Evolutionary conservation across 768 basidiomycete species (phyloP).

Genomic region (Mycena capillaripes): DNA sequence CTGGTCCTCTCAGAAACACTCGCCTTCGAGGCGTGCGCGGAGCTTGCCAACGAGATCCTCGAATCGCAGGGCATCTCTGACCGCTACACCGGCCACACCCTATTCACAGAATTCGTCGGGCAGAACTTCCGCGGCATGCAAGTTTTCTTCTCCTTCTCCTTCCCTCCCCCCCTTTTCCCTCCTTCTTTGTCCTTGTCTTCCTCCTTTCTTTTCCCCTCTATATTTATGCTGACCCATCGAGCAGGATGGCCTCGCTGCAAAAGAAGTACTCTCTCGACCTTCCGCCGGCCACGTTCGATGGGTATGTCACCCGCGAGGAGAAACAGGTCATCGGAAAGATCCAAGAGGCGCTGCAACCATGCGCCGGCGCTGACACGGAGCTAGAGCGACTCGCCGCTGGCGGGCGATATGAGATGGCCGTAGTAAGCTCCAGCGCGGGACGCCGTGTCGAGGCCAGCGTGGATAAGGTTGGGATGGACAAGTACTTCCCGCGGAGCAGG

Average conservation of each 20-base stretch:
- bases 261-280: conserved; percentile 34
- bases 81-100: conserved; percentile 41
- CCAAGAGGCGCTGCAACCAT: conserved; percentile 57
- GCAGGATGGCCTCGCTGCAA: conserved; percentile 40
- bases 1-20: conserved; percentile 41
- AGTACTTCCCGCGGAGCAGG: conserved; percentile 34
- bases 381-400: conserved; percentile 27
- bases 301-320: conserved; percentile 41
- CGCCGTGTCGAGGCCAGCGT: conserved; percentile 41
- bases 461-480: conserved; percentile 38
- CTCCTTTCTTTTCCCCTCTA: too few relatives aligned
- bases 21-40: conserved; percentile 43
- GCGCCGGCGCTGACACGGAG: conserved; percentile 33
- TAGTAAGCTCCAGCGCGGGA: conserved; percentile 42
- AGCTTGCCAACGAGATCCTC: conserved; percentile 43
- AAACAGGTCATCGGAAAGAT: conserved; percentile 74
- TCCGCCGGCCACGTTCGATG: conserved; percentile 30
- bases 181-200: too few relatives aligned
- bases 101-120: conserved; percentile 41
- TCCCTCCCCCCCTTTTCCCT: too few relatives aligned
- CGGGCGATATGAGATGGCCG: conserved; percentile 37
- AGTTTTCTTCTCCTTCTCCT: too few relatives aligned
- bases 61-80: conserved; percentile 31
- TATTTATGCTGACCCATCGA: too few relatives aligned
- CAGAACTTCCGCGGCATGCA: conserved; percentile 43